Evolutionary conservation across 805 yeast genomes (phyloP).

Genomic region (Nakazawaea molendinolei): DNA sequence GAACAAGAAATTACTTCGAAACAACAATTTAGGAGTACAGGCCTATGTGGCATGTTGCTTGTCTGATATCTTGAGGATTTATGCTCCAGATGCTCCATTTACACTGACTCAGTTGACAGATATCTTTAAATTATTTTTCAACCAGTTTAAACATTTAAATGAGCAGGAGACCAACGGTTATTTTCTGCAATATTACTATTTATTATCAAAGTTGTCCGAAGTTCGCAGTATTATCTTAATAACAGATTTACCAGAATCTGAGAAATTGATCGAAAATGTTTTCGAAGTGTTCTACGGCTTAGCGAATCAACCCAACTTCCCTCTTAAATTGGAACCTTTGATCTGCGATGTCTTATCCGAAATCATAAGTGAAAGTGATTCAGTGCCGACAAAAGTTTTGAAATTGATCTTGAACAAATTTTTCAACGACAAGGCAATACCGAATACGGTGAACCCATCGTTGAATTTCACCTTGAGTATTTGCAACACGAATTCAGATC

Average conservation of each 20-base stretch:
- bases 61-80: conserved; percentile 67
- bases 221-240: conserved; percentile 68
- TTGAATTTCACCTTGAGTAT: conserved; percentile 59
- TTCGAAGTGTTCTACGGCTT: conserved; percentile 60
- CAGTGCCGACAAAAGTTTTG: conserved; percentile 53
- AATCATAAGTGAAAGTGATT: conserved; percentile 62
- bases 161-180: conserved; percentile 50
- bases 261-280: conserved; percentile 41
- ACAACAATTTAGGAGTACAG: conserved; percentile 62
- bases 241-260: conserved; percentile 66
- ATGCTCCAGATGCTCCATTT: conserved; percentile 89
- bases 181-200: conserved; percentile 54
- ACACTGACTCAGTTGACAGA: conserved; percentile 54
- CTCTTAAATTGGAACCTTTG: conserved; percentile 49
- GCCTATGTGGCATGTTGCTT: conserved; percentile 67
- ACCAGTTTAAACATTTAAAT: conserved; percentile 50
- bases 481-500: conserved; percentile 64
- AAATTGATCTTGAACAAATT: conserved; percentile 63
- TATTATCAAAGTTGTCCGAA: conserved; percentile 65
- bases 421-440: conserved; percentile 24
- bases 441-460: conserved; percentile 43
- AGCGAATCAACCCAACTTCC: conserved; percentile 33
- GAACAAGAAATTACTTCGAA: conserved; percentile 50
- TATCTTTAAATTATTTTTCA: conserved; percentile 60
- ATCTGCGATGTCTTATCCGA: conserved; percentile 70